Conservation (phyloP, 2,329 filamentous ascomycete genomes). For the Chaetomium strumarium region DNA sequence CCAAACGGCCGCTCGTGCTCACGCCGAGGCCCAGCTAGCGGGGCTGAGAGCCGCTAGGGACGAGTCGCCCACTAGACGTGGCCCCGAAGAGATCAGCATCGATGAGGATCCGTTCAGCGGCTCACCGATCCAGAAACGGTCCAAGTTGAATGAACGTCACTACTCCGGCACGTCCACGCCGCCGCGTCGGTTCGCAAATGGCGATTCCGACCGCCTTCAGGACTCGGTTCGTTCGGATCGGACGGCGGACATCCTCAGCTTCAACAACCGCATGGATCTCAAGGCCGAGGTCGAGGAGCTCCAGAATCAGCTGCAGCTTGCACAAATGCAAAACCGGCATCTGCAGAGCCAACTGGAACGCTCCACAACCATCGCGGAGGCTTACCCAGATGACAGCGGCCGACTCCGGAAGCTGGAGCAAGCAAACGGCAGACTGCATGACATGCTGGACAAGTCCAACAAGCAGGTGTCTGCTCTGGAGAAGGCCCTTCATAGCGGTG, state of each 20-base stretch:
- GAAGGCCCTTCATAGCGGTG: constrained; percentile 77
- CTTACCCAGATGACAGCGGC: constrained; percentile 63
- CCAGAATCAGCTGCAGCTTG: constrained; percentile 88
- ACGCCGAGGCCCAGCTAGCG: constrained; percentile 75
- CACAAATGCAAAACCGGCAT: constrained; percentile 92
- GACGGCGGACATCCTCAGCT: constrained; percentile 75
- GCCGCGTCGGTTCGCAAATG: constrained; percentile 62
- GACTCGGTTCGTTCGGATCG: constrained; percentile 81
- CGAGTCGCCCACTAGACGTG: constrained; percentile 64
- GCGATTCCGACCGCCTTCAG: constrained; percentile 42
- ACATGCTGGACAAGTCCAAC: constrained; percentile 88
- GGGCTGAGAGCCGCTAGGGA: constrained; percentile 70
- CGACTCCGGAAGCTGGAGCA: constrained; percentile 88
- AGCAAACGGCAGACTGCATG: constrained; percentile 84
- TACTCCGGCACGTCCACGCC: constrained; percentile 75
- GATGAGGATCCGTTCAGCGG: constrained; percentile 70
- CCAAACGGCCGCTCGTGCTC: constrained; percentile 71
- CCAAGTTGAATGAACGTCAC: constrained; percentile 48
- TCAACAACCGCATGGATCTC: constrained; percentile 85
- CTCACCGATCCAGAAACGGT: constrained; percentile 65
- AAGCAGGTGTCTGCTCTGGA: constrained; percentile 90
- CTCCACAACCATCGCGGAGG: constrained; percentile 55
- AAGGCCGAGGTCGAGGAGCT: constrained; percentile 86
- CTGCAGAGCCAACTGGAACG: constrained; percentile 82
- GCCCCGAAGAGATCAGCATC: constrained; percentile 80